A percentile compares a stretch with the other conserved stretches of the same genome.
Conservation (phyloP, 2,329 filamentous ascomycete genomes). For the Trichoderma endophyticum region DNA sequence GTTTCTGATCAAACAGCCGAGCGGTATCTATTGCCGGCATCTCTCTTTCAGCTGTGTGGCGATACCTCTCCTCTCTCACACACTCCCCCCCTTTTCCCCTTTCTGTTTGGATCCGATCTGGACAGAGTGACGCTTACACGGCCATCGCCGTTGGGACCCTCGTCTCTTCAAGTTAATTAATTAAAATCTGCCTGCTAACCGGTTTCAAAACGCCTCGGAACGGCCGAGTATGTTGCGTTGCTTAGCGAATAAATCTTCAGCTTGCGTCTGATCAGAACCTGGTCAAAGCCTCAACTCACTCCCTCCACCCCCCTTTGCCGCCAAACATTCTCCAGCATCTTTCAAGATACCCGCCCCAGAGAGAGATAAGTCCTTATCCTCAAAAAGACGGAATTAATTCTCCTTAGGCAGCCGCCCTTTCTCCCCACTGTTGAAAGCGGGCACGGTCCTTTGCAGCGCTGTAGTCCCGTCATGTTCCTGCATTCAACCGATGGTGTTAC, state of each 20-base stretch:
- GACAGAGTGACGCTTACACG: not conserved
- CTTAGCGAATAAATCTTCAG: not conserved
- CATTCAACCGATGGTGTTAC: constrained; percentile 1
- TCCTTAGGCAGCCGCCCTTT: not conserved
- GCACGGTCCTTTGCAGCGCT: not conserved
- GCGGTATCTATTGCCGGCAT: constrained; percentile 14
- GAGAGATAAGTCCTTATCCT: not conserved
- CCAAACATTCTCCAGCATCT: not conserved
- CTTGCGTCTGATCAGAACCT: not conserved
- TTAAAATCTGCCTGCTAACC: not conserved
- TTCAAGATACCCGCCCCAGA: not conserved
- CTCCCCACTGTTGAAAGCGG: not conserved
- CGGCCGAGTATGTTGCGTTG: not conserved
- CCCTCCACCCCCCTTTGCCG: not conserved
- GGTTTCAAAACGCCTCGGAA: not conserved
- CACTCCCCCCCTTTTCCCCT: not conserved
- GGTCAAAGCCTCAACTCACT: not conserved
- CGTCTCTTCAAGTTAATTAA: not conserved
- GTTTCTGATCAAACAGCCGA: not conserved
- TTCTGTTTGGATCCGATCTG: not conserved
- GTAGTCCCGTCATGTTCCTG: not conserved
- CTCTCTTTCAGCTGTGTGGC: not conserved
- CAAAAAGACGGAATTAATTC: not conserved
- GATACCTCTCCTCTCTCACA: not conserved
- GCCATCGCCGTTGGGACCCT: not conserved